Evolutionary conservation across 2,329 filamentous ascomycete species (phyloP), one percentile per base, ranked within the genome.

Genomic region (Emmonsia crescens): DNA sequence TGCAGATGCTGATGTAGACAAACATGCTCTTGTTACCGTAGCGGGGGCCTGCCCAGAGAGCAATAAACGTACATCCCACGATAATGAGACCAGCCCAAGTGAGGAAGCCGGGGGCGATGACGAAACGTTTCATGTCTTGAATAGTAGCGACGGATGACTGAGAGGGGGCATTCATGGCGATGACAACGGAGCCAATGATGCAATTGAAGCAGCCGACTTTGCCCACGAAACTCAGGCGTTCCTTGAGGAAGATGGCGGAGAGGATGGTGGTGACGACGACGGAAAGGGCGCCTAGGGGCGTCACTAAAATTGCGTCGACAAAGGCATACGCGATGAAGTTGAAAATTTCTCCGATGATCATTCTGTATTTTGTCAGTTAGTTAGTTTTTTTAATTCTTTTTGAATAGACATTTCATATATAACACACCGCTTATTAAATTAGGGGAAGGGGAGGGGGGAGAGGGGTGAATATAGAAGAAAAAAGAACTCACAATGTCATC

Each of bases 271-370:
- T 93, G 65, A 97, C 87, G 60, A 99, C 94, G 63, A 97, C 94
- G 1, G 90, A 91, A 58, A 97, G 79, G 3, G 93, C 93, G 64
- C 93, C 93, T 60, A 97, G 80, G 4, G 93, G 92, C 0, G 93
- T 96, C 60, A 97, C 93, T 65, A 97, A 79, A 68, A 97, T 96
- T 64, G 93, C 93, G 74, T 97, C 94, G 65, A 94, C 94, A 70
- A 97, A 97, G 61, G 91, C 90, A 72, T 97, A 97, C 60, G 94
- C 94, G 72, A 93, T 90, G 73, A 97, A 96, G 77, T 99, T 99
- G 83, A 91, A 96, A 61, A 96, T 85, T 76, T 99, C 94, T 68
- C 94, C 94, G 51, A 97, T 70, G 68, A 97, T 96, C 94, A 99
- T 97, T 63, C 97, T 82, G 0, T n/a, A n/a, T 80, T 97, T 42